phyloP scores from a whole-genome alignment of 108 stramenopile species.

The Nannochloropsis salina region DNA sequence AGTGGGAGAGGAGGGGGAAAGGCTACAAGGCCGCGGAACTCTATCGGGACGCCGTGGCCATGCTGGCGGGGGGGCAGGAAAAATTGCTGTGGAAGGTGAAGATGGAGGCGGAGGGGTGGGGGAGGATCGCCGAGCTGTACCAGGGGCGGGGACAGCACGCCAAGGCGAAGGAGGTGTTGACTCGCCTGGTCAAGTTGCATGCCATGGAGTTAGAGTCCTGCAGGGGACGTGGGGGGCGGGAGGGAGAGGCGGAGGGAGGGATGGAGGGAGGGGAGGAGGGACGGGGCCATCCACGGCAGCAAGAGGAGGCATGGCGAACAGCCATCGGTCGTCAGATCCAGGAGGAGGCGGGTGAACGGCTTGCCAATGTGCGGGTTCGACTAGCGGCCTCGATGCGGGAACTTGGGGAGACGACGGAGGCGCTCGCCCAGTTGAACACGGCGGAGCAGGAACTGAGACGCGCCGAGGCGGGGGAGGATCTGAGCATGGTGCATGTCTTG shows the following conservation, averaged over 20 bases:
- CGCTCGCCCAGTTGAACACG: neutral
- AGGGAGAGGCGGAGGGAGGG: neutral
- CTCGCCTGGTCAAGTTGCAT: neutral
- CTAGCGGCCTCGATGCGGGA: neutral
- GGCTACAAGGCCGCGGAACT: constrained; percentile 9
- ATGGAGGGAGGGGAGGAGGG: neutral
- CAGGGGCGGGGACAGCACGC: neutral
- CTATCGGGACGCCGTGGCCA: neutral
- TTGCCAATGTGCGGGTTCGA: neutral
- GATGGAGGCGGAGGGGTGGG: neutral
- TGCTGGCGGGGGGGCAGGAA: neutral
- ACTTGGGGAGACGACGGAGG: neutral
- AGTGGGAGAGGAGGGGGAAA: neutral
- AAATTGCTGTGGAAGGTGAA: neutral
- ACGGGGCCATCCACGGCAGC: neutral
- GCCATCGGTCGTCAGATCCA: neutral
- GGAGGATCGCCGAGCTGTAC: neutral
- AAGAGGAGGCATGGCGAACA: neutral
- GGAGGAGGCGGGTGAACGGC: neutral
- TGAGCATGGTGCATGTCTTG: neutral
- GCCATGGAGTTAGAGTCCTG: neutral
- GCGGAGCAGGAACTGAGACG: neutral
- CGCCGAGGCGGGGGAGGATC: neutral
- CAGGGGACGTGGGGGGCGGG: neutral
- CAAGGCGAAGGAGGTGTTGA: neutral